Evolutionary conservation across 2,329 filamentous ascomycete species (phyloP).

Genomic region (Fusarium oligoseptatum): DNA sequence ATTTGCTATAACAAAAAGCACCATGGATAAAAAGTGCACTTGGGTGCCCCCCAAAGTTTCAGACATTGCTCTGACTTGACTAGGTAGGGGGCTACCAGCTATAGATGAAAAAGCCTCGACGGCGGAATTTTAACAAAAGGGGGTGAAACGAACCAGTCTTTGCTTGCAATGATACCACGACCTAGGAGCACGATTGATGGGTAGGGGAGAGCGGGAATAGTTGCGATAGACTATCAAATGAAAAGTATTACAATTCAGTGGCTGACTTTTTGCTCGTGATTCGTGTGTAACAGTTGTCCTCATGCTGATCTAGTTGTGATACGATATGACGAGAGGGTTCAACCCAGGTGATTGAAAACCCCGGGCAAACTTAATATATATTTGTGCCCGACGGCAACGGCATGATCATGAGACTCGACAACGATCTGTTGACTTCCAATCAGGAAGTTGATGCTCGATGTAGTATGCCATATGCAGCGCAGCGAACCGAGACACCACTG

Average conservation of each 20-base stretch:
- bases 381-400: background rate
- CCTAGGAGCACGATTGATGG: slow-evolving; percentile 41
- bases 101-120: slow-evolving; percentile 40
- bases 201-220: slow-evolving; percentile 9
- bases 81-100: background rate
- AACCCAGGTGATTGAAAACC: background rate
- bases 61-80: slow-evolving; percentile 11
- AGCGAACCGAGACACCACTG: slow-evolving; percentile 13
- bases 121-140: slow-evolving; percentile 23
- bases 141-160: slow-evolving; percentile 9
- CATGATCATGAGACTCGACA: background rate
- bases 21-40: slow-evolving; percentile 24
- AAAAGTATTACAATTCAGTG: slow-evolving; percentile 14
- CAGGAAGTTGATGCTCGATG: slow-evolving; percentile 13
- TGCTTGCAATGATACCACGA: slow-evolving; percentile 47
- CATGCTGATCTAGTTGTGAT: too few species aligned
- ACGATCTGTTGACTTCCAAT: background rate
- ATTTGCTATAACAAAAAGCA: slow-evolving; percentile 14
- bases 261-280: background rate
- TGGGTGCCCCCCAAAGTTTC: background rate
- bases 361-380: background rate
- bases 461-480: slow-evolving; percentile 9
- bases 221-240: slow-evolving; percentile 30
- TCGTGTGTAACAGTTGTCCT: background rate
- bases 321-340: background rate